Base-by-base conservation (phyloP, 2,329 filamentous ascomycete species). In the Colletotrichum chrysophilum region DNA sequence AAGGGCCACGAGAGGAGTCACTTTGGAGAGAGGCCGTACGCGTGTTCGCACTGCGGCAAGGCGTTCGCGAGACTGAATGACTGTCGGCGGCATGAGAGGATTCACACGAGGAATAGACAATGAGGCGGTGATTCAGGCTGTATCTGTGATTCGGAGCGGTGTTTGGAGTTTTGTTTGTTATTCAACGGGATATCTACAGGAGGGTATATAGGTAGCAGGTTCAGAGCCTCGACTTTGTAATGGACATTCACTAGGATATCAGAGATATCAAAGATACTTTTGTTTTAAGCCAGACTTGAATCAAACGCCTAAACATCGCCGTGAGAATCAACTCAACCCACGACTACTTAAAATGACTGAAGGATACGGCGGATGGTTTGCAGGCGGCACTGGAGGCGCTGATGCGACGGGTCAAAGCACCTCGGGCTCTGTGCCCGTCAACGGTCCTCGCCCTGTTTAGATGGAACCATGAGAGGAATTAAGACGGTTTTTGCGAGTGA, bases 1-100 rank as follows among this genome's bases (percentile, higher is more conserved):
- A 80, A 80, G 7, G 80, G 82, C 1, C 86, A 87, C 70, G 78
- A 82, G 61, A 78, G 81, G 9, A 84, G 82, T 28, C 85, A 87
- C 73, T 81, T 80, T n/a, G 85, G 83, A 2, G 74, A 81, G 48
- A 77, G 79, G n/a, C 82, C 83, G 2, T 82, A 71, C 66, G 66
- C 74, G 12, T 85, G 84, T 70, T 74, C 79, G 0, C 75, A 58
- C 12, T 85, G 84, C 56, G 79, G 78, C 5, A 83, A 81, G 75
- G 78, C 77, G 2, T 86, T 86, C 78, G 79, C 81, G 12, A 75
- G 84, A 65, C 72, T 79, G 5, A 83, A 83, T 75, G 84, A 85
- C 66, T 77, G 81, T 21, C 78, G 78, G 7, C 78, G 84, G 60
- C 84, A 85, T 68, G 80, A 83, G 71, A 83, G 80, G 76, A 80